Conservation (phyloP, 192 early-diverging fungal species). For the Obelidium mucronatum region DNA sequence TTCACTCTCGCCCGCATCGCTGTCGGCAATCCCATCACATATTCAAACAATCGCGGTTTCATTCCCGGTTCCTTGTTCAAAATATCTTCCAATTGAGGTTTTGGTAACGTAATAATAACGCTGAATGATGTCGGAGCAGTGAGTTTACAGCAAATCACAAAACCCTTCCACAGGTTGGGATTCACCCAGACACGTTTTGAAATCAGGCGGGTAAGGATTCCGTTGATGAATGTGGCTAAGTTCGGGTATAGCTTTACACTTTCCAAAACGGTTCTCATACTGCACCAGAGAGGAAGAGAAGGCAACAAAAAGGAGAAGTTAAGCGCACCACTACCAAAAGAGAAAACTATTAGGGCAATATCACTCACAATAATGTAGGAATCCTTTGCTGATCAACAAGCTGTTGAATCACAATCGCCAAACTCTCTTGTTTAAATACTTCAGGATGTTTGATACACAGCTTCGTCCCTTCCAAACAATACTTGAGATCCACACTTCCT, state of each 20-base stretch:
- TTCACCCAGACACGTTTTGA: constrained; percentile 72
- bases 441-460: constrained; percentile 75
- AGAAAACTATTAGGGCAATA: constrained; percentile 1
- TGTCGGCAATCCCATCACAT: constrained; percentile 33
- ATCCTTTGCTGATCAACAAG: constrained; percentile 71
- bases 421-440: constrained; percentile 71
- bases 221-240: constrained; percentile 64
- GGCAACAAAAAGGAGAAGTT: background rate
- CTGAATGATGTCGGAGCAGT: constrained; percentile 39
- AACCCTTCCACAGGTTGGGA: constrained; percentile 78
- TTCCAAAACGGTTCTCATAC: constrained; percentile 79
- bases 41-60: constrained; percentile 38
- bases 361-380: constrained; percentile 63
- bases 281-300: background rate
- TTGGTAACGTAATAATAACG: constrained; percentile 39
- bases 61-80: constrained; percentile 31
- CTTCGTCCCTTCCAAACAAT: constrained; percentile 73
- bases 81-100: constrained; percentile 43
- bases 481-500: constrained; percentile 66
- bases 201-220: constrained; percentile 66
- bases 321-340: background rate
- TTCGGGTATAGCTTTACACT: constrained; percentile 69
- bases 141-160: constrained; percentile 65
- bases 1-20: constrained; percentile 14
- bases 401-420: constrained; percentile 71